Evolutionary conservation across 73 alveolate species (phyloP).

Genomic region (Stentor coeruleus): DNA sequence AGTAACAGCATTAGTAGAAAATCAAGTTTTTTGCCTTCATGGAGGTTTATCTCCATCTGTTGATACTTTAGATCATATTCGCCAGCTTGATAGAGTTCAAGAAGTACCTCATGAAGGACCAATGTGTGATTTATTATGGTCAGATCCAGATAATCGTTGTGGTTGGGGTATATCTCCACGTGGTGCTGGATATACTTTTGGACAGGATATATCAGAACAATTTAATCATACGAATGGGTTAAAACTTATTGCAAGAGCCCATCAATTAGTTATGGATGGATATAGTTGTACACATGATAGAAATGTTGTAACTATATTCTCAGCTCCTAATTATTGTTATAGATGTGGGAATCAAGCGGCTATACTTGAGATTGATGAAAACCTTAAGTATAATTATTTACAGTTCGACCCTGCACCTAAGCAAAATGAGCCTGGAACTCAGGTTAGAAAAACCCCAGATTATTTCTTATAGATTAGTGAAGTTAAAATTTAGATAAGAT

Average conservation of each 20-base stretch:
- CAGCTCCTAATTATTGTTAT: conserved; percentile 77
- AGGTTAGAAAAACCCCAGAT: conserved; percentile 38
- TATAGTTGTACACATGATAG: conserved; percentile 58
- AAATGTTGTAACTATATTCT: conserved; percentile 65
- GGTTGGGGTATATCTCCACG: conserved; percentile 70
- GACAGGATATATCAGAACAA: conserved; percentile 84
- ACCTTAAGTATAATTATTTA: conserved; percentile 39
- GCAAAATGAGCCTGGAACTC: conserved; percentile 17
- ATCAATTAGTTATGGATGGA: conserved; percentile 61
- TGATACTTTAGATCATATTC: conserved; percentile 58
- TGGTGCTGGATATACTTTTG: conserved; percentile 85
- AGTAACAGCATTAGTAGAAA: conserved; percentile 24
- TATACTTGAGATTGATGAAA: conserved; percentile 46
- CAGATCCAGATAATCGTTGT: conserved; percentile 67
- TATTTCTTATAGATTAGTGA: conserved; percentile 38
- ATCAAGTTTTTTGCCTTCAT: conserved; percentile 41
- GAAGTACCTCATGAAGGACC: conserved; percentile 82
- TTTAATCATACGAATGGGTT: conserved; percentile 54
- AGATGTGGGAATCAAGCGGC: conserved; percentile 79
- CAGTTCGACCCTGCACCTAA: conserved; percentile 51
- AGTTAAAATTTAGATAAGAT: too few relatives aligned
- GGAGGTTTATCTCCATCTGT: conserved; percentile 78
- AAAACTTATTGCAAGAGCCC: conserved; percentile 54
- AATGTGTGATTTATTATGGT: conserved; percentile 79
- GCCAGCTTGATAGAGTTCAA: conserved; percentile 70